A percentile compares a stretch with the other conserved stretches of the same genome.
Conservation (phyloP, 257 asterid genomes). For the Paulownia fortunei region DNA sequence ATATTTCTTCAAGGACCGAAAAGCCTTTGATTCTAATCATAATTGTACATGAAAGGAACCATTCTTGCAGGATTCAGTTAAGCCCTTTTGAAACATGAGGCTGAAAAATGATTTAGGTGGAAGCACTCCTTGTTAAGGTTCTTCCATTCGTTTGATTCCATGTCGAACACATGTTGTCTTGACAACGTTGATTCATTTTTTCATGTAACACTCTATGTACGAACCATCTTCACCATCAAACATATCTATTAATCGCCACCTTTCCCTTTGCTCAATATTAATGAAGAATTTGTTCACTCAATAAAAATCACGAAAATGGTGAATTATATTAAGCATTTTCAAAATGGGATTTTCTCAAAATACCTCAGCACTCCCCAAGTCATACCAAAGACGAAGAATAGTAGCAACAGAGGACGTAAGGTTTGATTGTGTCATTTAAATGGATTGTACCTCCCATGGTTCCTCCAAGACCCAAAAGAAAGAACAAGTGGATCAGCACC, state of each 20-base stretch:
- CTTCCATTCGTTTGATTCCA: constrained; percentile 29
- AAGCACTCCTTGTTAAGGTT: constrained; percentile 28
- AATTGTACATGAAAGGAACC: constrained; percentile 41
- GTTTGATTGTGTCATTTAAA: constrained; percentile 26
- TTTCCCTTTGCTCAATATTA: no score
- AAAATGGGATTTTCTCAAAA: no score
- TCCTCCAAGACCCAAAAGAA: constrained; percentile 37
- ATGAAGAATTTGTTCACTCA: no score
- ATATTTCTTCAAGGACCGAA: constrained; percentile 26
- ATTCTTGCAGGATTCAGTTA: constrained; percentile 37
- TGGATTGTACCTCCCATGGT: background rate
- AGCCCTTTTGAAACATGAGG: constrained; percentile 17
- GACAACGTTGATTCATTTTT: constrained; percentile 6
- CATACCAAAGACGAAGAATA: constrained; percentile 45
- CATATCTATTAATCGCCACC: background rate
- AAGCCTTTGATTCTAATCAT: constrained; percentile 29
- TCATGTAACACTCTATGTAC: constrained; percentile 26
- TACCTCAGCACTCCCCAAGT: constrained; percentile 42
- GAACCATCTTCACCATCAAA: constrained; percentile 34
- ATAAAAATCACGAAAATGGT: background rate
- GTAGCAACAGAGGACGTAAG: constrained; percentile 31
- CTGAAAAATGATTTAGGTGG: background rate
- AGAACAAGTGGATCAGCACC: constrained; percentile 26
- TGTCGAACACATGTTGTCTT: background rate
- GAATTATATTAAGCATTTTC: background rate